Base-by-base conservation (phyloP, 192 early-diverging fungal genomes). In the Dispira parvispora region DNA sequence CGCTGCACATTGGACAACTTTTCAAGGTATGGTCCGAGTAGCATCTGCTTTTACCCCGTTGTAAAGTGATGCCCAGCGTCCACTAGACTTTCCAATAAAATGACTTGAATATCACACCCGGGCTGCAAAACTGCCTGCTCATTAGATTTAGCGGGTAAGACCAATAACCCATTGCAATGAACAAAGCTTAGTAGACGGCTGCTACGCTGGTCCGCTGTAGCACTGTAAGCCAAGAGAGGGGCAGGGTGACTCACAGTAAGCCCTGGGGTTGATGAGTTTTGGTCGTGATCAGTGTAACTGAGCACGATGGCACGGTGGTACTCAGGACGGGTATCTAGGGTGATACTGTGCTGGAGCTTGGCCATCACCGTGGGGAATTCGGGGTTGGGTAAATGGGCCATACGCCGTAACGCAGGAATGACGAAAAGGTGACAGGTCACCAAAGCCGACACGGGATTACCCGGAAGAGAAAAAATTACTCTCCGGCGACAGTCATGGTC, bases 371-470 rank as follows among this genome's bases (percentile, higher is more conserved):
- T 67, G 0, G 78, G 75, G 45, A 78, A 70, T 50, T 76, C 68
- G 44, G 73, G 77, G 13, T 70, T 45, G 11, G 72, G 54, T 46
- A 84, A 76, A 2, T 90, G 91, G 5, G 89, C 72, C 67, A 96
- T 75, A 47, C 83, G 86, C 11, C 86, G 80, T 18, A 98, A 65
- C 18, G 88, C 83, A 0, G 95, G 93, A 2, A 92, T 71, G 0
- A 85, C 89, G 81, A 96, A 95, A 49, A 98, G 71, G 63, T 90
- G 82, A 71, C 88, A 95, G 0, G 89, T 87, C 0, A 95, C 93
- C 54, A 79, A 69, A 0, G 90, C 88, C 45, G 95, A 98, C 0
- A 89, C 92, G 4, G 95, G 95, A 68, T 98, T 98, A 3, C 95
- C 95, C 0, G 95, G 92, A 61, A 98, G 68, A 13, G 82, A 84